Percentiles rank a stretch among this genome's conserved stretches.
Conservation (phyloP, 2,329 filamentous ascomycete species). For the Diplodia sapinea region DNA sequence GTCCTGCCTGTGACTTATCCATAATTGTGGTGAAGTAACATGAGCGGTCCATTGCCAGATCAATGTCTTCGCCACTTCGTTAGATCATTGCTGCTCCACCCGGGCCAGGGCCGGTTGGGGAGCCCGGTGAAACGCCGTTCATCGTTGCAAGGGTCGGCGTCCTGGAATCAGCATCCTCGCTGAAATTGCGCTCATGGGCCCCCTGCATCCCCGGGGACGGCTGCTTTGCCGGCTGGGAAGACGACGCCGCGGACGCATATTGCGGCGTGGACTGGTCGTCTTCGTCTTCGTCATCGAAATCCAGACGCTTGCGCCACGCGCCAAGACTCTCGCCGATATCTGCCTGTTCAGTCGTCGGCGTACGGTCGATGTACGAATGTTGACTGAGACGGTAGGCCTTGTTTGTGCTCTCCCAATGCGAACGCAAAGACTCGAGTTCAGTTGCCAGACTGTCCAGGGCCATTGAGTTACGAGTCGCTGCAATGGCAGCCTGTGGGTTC, state of each 20-base stretch:
- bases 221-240: conserved; percentile 16
- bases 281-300: conserved; percentile 39
- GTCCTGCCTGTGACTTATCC: conserved; percentile 2
- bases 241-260: neutral
- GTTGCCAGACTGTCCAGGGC: conserved; percentile 90
- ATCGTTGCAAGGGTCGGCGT: conserved; percentile 23
- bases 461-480: conserved; percentile 61
- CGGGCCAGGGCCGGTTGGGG: conserved; percentile 25
- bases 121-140: conserved; percentile 24
- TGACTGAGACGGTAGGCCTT: conserved; percentile 92
- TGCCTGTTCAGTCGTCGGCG: conserved; percentile 45
- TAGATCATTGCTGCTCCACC: conserved; percentile 31
- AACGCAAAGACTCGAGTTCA: conserved; percentile 87
- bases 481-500: conserved; percentile 38
- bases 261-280: conserved; percentile 6
- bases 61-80: neutral
- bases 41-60: neutral
- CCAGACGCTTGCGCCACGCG: conserved; percentile 45
- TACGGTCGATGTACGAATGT: conserved; percentile 81
- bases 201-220: conserved; percentile 1
- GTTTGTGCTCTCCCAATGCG: conserved; percentile 94
- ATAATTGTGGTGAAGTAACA: conserved; percentile 16
- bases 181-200: conserved; percentile 9
- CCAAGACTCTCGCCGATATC: conserved; percentile 43
- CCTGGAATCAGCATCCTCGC: conserved; percentile 9